Conservation (phyloP, 2,329 filamentous ascomycete species). For the Aspergillus sp. region DNA sequence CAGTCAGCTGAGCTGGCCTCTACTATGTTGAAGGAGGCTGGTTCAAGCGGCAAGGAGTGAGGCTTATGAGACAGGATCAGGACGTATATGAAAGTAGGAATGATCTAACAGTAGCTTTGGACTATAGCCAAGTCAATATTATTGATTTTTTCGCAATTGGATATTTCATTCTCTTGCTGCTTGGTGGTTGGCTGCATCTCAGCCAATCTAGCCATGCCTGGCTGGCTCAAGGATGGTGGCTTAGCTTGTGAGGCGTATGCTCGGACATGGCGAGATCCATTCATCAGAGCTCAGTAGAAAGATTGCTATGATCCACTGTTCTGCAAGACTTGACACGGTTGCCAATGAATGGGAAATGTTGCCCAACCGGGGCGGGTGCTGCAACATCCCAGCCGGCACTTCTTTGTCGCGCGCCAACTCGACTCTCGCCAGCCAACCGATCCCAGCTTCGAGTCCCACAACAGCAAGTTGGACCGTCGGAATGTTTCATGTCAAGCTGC, state of each 20-base stretch:
- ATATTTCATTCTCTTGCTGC: no score
- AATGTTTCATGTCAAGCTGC: slow-evolving; percentile 1
- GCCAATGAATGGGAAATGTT: slow-evolving; percentile 6
- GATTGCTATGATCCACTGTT: not conserved
- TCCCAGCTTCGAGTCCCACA: not conserved
- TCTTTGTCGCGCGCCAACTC: slow-evolving; percentile 22
- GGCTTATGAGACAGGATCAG: no score
- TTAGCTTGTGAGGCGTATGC: not conserved
- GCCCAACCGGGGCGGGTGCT: not conserved
- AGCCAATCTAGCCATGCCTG: not conserved
- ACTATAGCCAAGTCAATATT: not conserved
- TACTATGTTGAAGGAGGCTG: no score
- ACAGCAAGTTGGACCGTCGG: not conserved
- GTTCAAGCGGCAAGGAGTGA: no score
- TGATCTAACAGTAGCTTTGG: not conserved
- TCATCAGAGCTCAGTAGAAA: not conserved
- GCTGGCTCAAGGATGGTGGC: not conserved
- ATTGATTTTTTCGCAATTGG: not conserved
- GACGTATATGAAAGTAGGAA: not conserved
- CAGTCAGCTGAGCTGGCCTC: not conserved
- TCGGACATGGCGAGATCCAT: not conserved
- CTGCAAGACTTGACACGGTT: not conserved
- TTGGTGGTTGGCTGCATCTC: no score
- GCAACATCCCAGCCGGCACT: slow-evolving; percentile 1
- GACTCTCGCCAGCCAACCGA: slow-evolving; percentile 14